Conservation (phyloP, 2,329 filamentous ascomycete species). For the Triangularia setosa region DNA sequence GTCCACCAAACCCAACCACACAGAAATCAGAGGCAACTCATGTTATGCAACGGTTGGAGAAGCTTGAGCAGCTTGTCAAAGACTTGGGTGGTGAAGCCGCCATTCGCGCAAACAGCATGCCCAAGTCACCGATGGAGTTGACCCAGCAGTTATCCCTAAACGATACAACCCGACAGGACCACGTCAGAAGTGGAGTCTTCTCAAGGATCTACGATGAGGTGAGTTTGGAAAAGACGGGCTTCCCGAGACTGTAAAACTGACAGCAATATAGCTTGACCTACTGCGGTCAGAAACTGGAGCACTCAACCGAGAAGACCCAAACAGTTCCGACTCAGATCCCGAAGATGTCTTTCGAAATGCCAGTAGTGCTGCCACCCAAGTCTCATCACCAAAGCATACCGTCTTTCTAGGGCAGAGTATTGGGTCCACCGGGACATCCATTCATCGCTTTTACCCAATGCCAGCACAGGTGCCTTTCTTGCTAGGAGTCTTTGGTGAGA, state of each 20-base stretch:
- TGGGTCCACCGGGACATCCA: slow-evolving; percentile 27
- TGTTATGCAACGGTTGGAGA: slow-evolving; percentile 47
- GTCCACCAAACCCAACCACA: slow-evolving; percentile 9
- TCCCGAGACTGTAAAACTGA: not conserved
- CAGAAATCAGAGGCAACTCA: slow-evolving; percentile 28
- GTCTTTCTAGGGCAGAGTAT: slow-evolving; percentile 50
- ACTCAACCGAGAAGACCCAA: not conserved
- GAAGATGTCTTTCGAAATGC: slow-evolving; percentile 28
- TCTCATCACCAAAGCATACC: slow-evolving; percentile 36
- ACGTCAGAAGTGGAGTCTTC: not conserved
- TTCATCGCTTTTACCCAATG: slow-evolving; percentile 44
- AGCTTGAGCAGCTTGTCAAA: slow-evolving; percentile 49
- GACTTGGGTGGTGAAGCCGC: slow-evolving; percentile 36
- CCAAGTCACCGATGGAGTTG: not conserved
- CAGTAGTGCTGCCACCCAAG: not conserved
- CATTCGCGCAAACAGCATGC: not conserved
- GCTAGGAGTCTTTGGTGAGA: slow-evolving; percentile 47
- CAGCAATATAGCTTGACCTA: not conserved
- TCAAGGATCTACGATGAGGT: not conserved
- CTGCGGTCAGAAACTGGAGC: not conserved
- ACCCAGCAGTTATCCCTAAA: not conserved
- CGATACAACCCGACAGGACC: not conserved
- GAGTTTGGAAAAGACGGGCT: not conserved
- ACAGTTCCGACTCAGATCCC: slow-evolving; percentile 29
- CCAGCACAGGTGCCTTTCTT: slow-evolving; percentile 54